Evolutionary conservation across 2,329 filamentous ascomycete genomes (phyloP), one percentile per base, ranked within the genome.

Genomic region (Hymenoscyphus scutula): DNA sequence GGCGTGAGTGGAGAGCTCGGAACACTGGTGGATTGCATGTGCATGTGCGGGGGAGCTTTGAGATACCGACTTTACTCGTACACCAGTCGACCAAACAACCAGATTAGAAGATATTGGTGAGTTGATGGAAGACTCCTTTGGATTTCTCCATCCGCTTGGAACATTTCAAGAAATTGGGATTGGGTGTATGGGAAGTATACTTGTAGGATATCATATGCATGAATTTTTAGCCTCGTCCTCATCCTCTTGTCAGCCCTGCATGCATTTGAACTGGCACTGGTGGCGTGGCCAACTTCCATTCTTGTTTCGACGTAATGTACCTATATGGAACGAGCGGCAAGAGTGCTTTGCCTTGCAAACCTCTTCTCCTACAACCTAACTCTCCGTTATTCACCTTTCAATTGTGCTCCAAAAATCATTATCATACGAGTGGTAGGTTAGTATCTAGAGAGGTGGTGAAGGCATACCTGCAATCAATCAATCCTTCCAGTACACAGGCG

Each of bases 201-300:
- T 30, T 34, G n/a, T n/a, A n/a, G n/a, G n/a, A n/a, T n/a, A n/a
- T n/a, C n/a, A 34, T 13, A 34, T 34, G 32, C n/a, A 23, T 48
- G 41, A 48, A 48, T 25, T 19, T 23, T 23, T 48, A 25, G 41
- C 41, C 41, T 48, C n/a, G 19, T 23, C 41, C 41, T 48, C 19
- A n/a, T n/a, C n/a, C 5, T 5, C 4, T 48, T 48, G 41, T 48
- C 41, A 48, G 41, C 41, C 41, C 41, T 48, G 41, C 41, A 25
- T 48, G n/a, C 23, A 48, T 3, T 13, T 34, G 32, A 3, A 34
- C 32, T 48, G 41, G n/a, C 15, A 19, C 23, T 48, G 23, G 41
- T 48, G 41, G 41, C 41, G 41, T 48, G 32, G 41, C 41, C 41
- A 48, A 48, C 41, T 48, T 48, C n/a, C 19, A n/a, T 48, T 48